A percentile compares a stretch with the other conserved stretches of the same genome.
These are phyloP conservation scores for Goffeauzyma gilvescens DNA, from an alignment of 768 basidiomycete species.

Conservation along the genomic window DNA sequence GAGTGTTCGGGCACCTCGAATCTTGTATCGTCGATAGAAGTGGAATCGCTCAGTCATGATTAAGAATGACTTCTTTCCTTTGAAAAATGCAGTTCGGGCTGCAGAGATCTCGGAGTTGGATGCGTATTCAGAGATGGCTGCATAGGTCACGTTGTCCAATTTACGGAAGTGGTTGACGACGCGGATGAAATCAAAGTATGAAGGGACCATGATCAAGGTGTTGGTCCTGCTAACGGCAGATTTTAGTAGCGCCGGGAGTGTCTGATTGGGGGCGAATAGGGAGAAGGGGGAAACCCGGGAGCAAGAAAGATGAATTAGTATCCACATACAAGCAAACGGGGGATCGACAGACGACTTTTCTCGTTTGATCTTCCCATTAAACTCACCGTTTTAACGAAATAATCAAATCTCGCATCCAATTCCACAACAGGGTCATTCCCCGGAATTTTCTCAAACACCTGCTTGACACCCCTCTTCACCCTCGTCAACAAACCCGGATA, in stretches of 20 bases:
- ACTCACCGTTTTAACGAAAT: constrained; percentile 65
- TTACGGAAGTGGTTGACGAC: constrained; percentile 72
- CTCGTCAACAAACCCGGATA: constrained; percentile 47
- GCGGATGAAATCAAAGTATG: constrained; percentile 89
- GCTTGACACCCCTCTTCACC: constrained; percentile 66
- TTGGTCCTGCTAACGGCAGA: constrained; percentile 84
- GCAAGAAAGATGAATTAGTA: neutral
- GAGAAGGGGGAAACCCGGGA: too few species aligned
- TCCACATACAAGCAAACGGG: neutral
- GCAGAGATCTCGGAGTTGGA: constrained; percentile 84
- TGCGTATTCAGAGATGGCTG: constrained; percentile 84
- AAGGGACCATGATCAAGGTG: constrained; percentile 74
- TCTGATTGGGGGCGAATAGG: too few species aligned
- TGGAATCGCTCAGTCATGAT: constrained; percentile 95
- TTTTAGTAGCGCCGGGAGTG: constrained; percentile 63
- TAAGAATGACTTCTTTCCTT: constrained; percentile 64
- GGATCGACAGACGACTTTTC: too few species aligned
- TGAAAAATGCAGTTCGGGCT: constrained; percentile 81
- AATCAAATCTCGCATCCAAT: constrained; percentile 64
- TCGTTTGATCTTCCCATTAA: constrained; percentile 4
- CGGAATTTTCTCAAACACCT: constrained; percentile 38
- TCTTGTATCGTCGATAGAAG: constrained; percentile 85
- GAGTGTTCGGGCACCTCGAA: constrained; percentile 77
- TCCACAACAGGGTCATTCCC: constrained; percentile 46
- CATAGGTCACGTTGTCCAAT: constrained; percentile 47